These are phyloP conservation scores for Hibiscus mutabilis DNA, from an alignment of 345 rosid species.

Conservation along the genomic window DNA sequence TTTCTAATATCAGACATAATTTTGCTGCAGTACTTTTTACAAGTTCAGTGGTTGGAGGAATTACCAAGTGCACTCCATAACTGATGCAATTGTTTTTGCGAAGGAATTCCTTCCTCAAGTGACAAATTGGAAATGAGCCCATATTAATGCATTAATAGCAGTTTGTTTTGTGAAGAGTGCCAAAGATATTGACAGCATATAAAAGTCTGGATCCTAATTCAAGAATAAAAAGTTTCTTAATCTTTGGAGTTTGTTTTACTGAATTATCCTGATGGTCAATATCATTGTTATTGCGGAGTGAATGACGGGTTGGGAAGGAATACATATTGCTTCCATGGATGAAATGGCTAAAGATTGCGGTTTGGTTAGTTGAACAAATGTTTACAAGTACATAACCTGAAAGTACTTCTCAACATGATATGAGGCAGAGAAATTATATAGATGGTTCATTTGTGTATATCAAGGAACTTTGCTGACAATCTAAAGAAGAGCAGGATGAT, in stretches of 20 bases:
- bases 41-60: slow-evolving; percentile 24
- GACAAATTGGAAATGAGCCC: slow-evolving; percentile 25
- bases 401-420: not conserved
- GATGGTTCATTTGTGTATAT: not conserved
- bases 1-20: slow-evolving; percentile 37
- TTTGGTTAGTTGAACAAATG: slow-evolving; percentile 1
- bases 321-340: slow-evolving; percentile 4
- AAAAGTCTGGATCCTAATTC: slow-evolving; percentile 17
- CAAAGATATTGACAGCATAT: slow-evolving; percentile 18
- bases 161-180: slow-evolving; percentile 18
- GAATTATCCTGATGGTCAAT: not conserved
- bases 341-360: not conserved
- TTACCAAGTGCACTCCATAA: not conserved
- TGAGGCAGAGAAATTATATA: slow-evolving; percentile 1
- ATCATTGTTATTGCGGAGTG: slow-evolving; percentile 8
- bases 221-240: slow-evolving; percentile 20
- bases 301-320: slow-evolving; percentile 7
- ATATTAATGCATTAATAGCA: slow-evolving; percentile 18
- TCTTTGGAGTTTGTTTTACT: not conserved
- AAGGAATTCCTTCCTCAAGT: slow-evolving; percentile 30
- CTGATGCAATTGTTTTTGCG: slow-evolving; percentile 14
- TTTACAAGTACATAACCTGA: not conserved
- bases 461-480: not conserved
- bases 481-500: not conserved
- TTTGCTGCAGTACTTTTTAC: slow-evolving; percentile 33